Evolutionary conservation across 345 rosid species (phyloP), one percentile per base, ranked within the genome.

Genomic region (Erysimum cheiranthoides): DNA sequence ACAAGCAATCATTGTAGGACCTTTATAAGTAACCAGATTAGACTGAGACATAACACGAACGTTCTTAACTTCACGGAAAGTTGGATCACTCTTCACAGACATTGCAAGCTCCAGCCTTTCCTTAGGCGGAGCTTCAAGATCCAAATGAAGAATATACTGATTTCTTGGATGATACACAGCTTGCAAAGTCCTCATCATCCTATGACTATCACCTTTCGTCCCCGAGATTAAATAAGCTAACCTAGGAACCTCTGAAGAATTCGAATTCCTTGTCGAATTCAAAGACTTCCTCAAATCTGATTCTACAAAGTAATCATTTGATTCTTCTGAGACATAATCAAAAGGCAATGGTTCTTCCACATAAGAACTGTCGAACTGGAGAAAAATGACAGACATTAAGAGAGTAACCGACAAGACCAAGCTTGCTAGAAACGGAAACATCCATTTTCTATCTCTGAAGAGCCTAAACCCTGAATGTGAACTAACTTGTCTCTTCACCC

Each of bases 141-240:
- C 98, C 68, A 93, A 71, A 80, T 93, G 98, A 34, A 89, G 76
- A 3, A 84, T 81, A 40, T 93, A 93, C 81, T 87, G 92, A 75
- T 91, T 93, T 82, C 92, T 85, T 6, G 98, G 97, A 78, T 93
- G 98, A 82, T 93, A 93, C 82, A 93, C 78, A 12, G 90, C 97
- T 68, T 81, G 86, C 67, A 93, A 63, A 13, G 86, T 80, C 80
- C 98, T 84, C 87, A 81, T 87, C 86, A 89, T 52, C 66, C 91
- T 88, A 68, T 66, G 85, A 9, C 93, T 89, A 66, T 91, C 97
- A 5, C 97, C 98, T 34, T 74, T 75, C 1, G 97, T 89, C 10
- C 97, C 98, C 0, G 98, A 93, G 52, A 93, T 86, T 47, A 89
- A 81, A 61, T 89, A 93, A 4, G 97, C 96, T 13, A 93, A 71